Evolutionary conservation across 176 grass and related monocot species (phyloP).

Genomic region (Bonia amplexicaulis): DNA sequence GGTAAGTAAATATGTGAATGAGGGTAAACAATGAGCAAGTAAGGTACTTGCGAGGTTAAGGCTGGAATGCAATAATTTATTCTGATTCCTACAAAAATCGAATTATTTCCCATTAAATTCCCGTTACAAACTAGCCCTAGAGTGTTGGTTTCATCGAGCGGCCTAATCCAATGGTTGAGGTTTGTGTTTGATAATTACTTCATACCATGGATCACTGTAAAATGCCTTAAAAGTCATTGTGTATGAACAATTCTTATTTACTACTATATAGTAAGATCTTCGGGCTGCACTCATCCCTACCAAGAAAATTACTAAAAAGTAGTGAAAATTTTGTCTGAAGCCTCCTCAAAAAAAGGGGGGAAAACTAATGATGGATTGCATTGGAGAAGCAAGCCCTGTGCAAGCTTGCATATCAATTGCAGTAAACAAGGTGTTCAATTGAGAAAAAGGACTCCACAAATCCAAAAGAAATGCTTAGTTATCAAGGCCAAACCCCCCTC

Average conservation of each 20-base stretch:
- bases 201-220: background rate
- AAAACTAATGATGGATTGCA: constrained; percentile 24
- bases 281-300: background rate
- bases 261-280: background rate
- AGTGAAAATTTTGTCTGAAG: constrained; percentile 22
- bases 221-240: background rate
- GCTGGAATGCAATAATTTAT: background rate
- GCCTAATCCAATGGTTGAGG: background rate
- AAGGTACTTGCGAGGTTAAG: background rate
- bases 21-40: background rate
- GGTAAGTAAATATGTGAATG: background rate
- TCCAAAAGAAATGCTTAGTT: constrained; percentile 10
- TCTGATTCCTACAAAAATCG: background rate
- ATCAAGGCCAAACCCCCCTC: background rate
- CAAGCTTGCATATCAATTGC: constrained; percentile 27
- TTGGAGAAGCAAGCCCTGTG: constrained; percentile 38
- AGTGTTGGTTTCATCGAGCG: background rate
- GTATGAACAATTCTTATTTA: background rate
- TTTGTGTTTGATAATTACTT: background rate
- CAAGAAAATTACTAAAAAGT: constrained; percentile 20
- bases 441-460: constrained; percentile 19
- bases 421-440: constrained; percentile 23
- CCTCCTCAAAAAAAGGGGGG: constrained; percentile 28
- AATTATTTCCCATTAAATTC: background rate
- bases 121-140: background rate